Percentiles rank a stretch among this genome's conserved stretches.
These are phyloP conservation scores for Plenodomus tracheiphilus DNA, from an alignment of 2,329 filamentous ascomycete genomes.

Conservation along the genomic window DNA sequence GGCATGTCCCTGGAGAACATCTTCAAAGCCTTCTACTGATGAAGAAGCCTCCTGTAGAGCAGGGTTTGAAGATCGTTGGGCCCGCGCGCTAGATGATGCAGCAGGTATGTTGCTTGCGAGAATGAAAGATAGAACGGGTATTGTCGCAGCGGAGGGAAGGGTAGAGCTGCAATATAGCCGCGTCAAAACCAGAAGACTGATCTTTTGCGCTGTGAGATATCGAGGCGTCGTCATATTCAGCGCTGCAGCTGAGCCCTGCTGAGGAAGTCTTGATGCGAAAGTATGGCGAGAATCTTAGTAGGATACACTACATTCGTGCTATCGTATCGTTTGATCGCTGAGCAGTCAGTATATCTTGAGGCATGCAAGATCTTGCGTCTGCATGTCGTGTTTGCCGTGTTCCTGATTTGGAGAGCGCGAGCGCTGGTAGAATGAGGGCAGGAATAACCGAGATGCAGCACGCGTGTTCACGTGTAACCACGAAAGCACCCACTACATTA, in stretches of 20 bases:
- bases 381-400: not conserved
- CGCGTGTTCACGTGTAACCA: not conserved
- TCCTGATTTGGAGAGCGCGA: not conserved
- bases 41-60: conserved; percentile 41
- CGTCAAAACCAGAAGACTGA: conserved; percentile 78
- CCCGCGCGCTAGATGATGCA: conserved; percentile 24
- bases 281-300: not conserved
- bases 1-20: conserved; percentile 48
- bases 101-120: conserved; percentile 65
- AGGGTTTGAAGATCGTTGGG: conserved; percentile 23
- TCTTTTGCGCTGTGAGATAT: conserved; percentile 85
- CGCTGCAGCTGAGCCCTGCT: not conserved
- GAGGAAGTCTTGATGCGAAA: not conserved
- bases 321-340: not conserved
- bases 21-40: conserved; percentile 50
- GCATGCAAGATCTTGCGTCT: not conserved
- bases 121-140: conserved; percentile 78
- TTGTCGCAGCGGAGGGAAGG: conserved; percentile 69
- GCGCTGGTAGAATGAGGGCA: conserved; percentile 7
- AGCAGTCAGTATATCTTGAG: not conserved
- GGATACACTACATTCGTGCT: not conserved
- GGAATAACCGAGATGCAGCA: conserved; percentile 19
- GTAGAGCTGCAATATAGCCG: conserved; percentile 76
- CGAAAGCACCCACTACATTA: too few species aligned
- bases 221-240: conserved; percentile 64